Percentiles rank a stretch among this genome's conserved stretches.
Conservation (phyloP, 148 eudicot species). For the Fagopyrum homotropicum region DNA sequence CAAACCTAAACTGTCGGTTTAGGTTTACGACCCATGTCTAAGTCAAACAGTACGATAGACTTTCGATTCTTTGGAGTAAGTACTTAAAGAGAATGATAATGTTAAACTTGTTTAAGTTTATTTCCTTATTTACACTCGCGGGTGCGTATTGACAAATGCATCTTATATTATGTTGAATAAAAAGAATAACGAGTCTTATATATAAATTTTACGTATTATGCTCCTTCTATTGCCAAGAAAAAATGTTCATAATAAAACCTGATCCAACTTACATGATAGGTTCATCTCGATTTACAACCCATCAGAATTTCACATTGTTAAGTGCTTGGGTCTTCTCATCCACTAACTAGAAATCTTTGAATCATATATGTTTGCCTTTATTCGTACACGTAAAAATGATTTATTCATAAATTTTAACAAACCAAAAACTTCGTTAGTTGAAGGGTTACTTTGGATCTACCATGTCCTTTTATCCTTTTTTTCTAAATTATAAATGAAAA, state of each 20-base stretch:
- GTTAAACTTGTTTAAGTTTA: no score
- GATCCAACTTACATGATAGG: neutral
- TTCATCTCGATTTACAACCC: neutral
- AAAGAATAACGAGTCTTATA: no score
- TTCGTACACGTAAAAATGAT: neutral
- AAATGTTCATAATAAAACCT: neutral
- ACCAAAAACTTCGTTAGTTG: neutral
- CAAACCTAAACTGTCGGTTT: no score
- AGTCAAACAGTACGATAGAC: no score
- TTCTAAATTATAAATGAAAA: neutral
- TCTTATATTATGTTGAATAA: no score
- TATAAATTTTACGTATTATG: no score
- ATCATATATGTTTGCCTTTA: slow-evolving; percentile 5
- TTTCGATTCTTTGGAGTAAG: no score
- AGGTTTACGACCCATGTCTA: no score
- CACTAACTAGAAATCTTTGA: neutral
- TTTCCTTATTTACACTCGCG: no score
- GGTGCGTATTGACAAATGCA: no score
- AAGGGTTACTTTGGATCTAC: neutral
- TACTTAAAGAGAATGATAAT: no score
- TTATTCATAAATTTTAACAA: neutral
- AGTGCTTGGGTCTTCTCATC: neutral
- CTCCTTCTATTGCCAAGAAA: no score
- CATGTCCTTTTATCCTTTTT: neutral
- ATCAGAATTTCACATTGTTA: neutral